Base-by-base conservation (phyloP, 169 alveolate species). In the Plasmodium vivax region DNA sequence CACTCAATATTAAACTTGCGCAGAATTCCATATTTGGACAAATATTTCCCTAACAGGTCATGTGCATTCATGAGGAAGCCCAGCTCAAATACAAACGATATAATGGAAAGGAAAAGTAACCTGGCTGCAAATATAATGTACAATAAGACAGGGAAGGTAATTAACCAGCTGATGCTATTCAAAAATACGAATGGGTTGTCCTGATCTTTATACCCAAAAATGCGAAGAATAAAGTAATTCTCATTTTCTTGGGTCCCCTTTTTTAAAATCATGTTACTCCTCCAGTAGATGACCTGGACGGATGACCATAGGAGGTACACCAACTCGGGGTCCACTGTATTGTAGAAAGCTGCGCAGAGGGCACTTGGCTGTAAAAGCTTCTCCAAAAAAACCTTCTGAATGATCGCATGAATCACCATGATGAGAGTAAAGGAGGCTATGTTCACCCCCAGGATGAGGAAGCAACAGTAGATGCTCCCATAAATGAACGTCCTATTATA, bases 241-340 rank as follows among this genome's bases (percentile, higher is more conserved):
- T 82, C 83, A 58, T 41, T 79, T 43, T 82, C 85, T 5, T 90
- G 58, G 3, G 10, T 23, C 8, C 77, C 83, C 23, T 43, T 72
- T 90, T 90, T 90, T 81, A 81, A 71, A 30, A 90, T 71, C 43
- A 90, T 80, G 82, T 90, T 90, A 62, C 92, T 90, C 23, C 91
- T 32, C 98, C 98, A 96, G 45, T 95, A 85, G 34, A 96, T 75
- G 12, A 96, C 43, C 90, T 96, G 98, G 30, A 81, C 83, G 27
- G 97, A 74, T 10, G 98, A 93, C 96, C 96, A 96, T 68, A 96
- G 56, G 32, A 95, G 85, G 92, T 96, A 96, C 91, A 95, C 94
- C 38, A 96, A 27, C 19, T 94, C 84, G 0, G 98, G 98, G 71
- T 96, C 98, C 43, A 96, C 92, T 92, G 96, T 95, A 84, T 94